Percentiles rank a stretch among this genome's conserved stretches.
These are phyloP conservation scores for Mycosphaerelloides madeirae DNA, from an alignment of 2,329 filamentous ascomycete species.

Conservation along the genomic window DNA sequence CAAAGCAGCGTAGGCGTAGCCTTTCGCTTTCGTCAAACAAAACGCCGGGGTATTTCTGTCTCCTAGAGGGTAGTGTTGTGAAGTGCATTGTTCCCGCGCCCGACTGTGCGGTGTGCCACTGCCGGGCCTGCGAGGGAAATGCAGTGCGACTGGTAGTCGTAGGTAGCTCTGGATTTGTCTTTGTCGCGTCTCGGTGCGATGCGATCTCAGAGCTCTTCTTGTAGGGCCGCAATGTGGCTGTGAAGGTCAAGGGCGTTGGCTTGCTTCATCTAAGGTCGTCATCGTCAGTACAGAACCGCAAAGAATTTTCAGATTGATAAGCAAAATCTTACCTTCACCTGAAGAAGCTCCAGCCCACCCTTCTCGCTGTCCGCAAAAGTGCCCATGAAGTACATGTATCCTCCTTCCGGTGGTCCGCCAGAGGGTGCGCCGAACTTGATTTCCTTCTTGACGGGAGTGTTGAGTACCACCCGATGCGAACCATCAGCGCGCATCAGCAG, in stretches of 20 bases:
- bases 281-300: slow-evolving; percentile 10
- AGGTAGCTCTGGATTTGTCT: no score
- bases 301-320: neutral
- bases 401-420: slow-evolving; percentile 62
- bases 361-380: slow-evolving; percentile 47
- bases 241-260: slow-evolving; percentile 45
- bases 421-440: slow-evolving; percentile 68
- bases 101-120: no score
- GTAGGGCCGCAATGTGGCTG: slow-evolving; percentile 39
- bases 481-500: slow-evolving; percentile 90
- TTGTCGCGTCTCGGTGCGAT: no score
- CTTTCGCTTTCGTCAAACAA: no score
- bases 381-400: slow-evolving; percentile 62
- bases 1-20: no score
- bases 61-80: no score
- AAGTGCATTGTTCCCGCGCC: no score
- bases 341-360: slow-evolving; percentile 46
- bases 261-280: slow-evolving; percentile 35
- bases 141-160: no score
- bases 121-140: no score
- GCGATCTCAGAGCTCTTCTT: slow-evolving; percentile 34
- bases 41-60: no score
- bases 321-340: slow-evolving; percentile 51
- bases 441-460: slow-evolving; percentile 71
- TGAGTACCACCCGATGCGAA: slow-evolving; percentile 79